Evolutionary conservation across 495 filamentous ascomycete species (phyloP), one percentile per base, ranked within the genome.

Genomic region (Melanomma pulvis-pyrius): DNA sequence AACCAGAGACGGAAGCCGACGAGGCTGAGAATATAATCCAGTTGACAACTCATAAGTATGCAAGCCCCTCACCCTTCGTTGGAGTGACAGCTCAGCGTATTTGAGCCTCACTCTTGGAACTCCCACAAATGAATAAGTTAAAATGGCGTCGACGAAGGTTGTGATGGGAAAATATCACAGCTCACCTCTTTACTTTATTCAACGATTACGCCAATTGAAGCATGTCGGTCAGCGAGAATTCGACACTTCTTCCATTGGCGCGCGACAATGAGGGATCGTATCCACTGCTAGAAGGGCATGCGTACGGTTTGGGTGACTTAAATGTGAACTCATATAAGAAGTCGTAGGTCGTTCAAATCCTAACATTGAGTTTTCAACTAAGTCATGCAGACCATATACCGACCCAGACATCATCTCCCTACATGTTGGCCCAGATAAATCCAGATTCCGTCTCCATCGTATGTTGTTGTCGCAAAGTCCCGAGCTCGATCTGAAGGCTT

Each of bases 1-100:
- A 63, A 63, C 49, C 48, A 63, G n/a, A 30, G 19, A 29, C 19
- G n/a, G 26, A 32, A 25, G 24, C 36, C 13, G 28, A 63, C 48
- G 30, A 63, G 60, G 60, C 60, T 63, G 48, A 36, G 29, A 32
- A 53, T 8, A 19, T 19, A 11, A 1, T 28, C 48, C 8, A 26
- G 19, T 4, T 63, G 60, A 4, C 60, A 63, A 54, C 60, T 28
- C 60, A 63, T 46, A 19, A 30, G 28, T 25, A 61, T 61, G 58
- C 50, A 54, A 54, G 50, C 30, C 60, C 36, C 49, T 39, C 50
- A 53, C 9, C 24, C 26, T 7, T 25, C 7, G 21, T 8, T 30
- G 19, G 15, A 54, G 17, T 52, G 49, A 29, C 60, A 63, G 29
- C 60, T 54, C 60, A 63, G 2, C 32, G 25, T 39, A 15, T 7